Conservation (phyloP, 768 basidiomycete genomes). For the Podaxis sp. region DNA sequence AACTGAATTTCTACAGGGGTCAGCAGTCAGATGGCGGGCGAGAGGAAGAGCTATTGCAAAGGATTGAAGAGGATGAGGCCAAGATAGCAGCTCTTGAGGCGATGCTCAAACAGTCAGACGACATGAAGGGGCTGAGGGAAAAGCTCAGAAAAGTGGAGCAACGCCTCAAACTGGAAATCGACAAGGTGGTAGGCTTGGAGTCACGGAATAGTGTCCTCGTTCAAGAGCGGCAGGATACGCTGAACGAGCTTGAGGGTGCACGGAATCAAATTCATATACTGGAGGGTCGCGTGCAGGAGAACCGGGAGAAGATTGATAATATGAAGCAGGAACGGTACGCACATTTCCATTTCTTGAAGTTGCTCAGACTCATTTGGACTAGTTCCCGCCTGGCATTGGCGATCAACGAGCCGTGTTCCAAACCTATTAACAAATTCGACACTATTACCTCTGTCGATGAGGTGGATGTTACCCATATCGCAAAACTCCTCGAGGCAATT, state of each 20-base stretch:
- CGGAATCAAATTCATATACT: conserved; percentile 31
- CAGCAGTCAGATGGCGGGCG: conserved; percentile 44
- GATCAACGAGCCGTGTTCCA: background rate
- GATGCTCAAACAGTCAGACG: conserved; percentile 41
- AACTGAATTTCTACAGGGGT: conserved; percentile 45
- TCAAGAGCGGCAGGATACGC: conserved; percentile 52
- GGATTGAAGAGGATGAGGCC: conserved; percentile 74
- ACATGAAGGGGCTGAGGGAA: conserved; percentile 37
- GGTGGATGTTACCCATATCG: conserved; percentile 41
- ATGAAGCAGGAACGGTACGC: conserved; percentile 19
- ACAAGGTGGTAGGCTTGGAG: conserved; percentile 40
- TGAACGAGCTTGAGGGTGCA: conserved; percentile 42
- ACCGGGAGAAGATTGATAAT: conserved; percentile 22
- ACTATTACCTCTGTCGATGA: conserved; percentile 24
- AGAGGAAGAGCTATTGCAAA: conserved; percentile 60
- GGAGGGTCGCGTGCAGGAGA: conserved; percentile 25
- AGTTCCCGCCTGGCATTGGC: background rate
- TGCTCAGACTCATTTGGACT: background rate
- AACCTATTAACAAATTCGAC: background rate
- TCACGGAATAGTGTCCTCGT: conserved; percentile 44
- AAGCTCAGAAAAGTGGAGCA: conserved; percentile 39
- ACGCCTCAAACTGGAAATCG: conserved; percentile 42
- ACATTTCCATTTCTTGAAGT: background rate
- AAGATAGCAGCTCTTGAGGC: conserved; percentile 60
- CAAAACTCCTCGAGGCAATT: conserved; percentile 59